Base-by-base conservation (phyloP, 2,329 filamentous ascomycete species). In the Alternaria ventricosa region DNA sequence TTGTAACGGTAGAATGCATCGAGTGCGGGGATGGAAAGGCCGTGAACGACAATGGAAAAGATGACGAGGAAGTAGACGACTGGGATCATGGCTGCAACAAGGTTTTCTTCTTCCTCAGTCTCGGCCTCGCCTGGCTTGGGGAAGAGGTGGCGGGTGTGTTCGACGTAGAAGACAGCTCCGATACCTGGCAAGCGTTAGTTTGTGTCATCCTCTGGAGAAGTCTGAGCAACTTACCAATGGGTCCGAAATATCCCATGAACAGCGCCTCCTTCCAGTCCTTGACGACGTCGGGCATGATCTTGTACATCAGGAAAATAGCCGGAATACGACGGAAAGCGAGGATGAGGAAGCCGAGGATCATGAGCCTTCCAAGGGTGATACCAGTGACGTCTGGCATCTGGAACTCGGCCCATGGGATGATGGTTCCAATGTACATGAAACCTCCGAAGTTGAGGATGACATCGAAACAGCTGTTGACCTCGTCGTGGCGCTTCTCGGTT, bases 381-480 rank as follows among this genome's bases (percentile, higher is more conserved):
- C 87, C 87, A 0, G 85, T 87, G 0, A 80, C 76, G 3, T 85
- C 78, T 0, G 86, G 85, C 50, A 84, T 80, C 55, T 87, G 79
- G 72, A 89, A 88, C 46, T 87, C 78, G 3, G 71, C 61, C 87
- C 87, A 89, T 0, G 87, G 87, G 56, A 89, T 81, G 50, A 85
- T 81, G 6, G 82, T 81, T 1, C 87, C 87, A 46, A 89, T 81
- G 63, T 87, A 89, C 79, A 88, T 86, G 74, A 89, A 89, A 20
- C 85, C 86, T 8, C 84, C 86, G 67, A 88, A 87, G 71, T 89
- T 89, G 54, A 89, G 80, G 0, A 89, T 72, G 0, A 87, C 84
- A 55, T 89, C 87, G 12, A 89, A 81, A 41, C 83, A 84, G 3
- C 83, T 82, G 72, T 89, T 89, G 68, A 89, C 87, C 50, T 88